Conservation (phyloP, 225 moss, liverwort and hornwort genomes). For the Climacium dendroides region DNA sequence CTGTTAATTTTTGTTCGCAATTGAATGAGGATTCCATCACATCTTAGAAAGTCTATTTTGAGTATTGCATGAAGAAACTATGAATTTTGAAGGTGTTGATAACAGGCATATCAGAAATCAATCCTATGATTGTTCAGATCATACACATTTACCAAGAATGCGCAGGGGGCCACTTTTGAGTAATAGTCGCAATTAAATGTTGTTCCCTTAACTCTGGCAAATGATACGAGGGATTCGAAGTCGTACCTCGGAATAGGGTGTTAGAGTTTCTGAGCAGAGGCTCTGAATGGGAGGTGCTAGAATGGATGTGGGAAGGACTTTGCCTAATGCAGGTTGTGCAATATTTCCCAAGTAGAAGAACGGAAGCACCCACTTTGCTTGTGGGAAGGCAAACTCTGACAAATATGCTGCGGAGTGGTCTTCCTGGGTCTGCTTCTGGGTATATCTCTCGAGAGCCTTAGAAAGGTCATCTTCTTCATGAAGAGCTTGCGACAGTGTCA, state of each 20-base stretch:
- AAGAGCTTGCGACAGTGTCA: slow-evolving; percentile 11
- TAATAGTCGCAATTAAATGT: neutral
- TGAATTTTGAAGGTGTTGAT: neutral
- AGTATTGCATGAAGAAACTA: neutral
- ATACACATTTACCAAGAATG: neutral
- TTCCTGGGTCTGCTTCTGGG: slow-evolving; percentile 26
- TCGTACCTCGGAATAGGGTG: slow-evolving; percentile 41
- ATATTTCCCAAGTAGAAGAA: slow-evolving; percentile 46
- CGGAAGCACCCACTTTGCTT: slow-evolving; percentile 42
- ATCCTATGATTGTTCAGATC: neutral
- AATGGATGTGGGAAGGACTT: slow-evolving; percentile 34
- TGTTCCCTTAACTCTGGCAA: neutral
- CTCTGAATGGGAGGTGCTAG: slow-evolving; percentile 47
- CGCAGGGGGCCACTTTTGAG: neutral
- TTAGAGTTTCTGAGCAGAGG: slow-evolving; percentile 47
- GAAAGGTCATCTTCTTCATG: slow-evolving; percentile 11
- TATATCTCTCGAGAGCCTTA: slow-evolving; percentile 25
- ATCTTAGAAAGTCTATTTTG: neutral
- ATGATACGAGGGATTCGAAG: neutral
- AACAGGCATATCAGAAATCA: neutral
- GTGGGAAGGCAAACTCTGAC: slow-evolving; percentile 39
- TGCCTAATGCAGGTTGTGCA: slow-evolving; percentile 17
- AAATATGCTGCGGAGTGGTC: slow-evolving; percentile 44
- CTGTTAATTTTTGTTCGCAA: neutral
- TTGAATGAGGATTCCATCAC: neutral